phyloP scores from a whole-genome alignment of 169 alveolate species.

The Plasmodium berghei region DNA sequence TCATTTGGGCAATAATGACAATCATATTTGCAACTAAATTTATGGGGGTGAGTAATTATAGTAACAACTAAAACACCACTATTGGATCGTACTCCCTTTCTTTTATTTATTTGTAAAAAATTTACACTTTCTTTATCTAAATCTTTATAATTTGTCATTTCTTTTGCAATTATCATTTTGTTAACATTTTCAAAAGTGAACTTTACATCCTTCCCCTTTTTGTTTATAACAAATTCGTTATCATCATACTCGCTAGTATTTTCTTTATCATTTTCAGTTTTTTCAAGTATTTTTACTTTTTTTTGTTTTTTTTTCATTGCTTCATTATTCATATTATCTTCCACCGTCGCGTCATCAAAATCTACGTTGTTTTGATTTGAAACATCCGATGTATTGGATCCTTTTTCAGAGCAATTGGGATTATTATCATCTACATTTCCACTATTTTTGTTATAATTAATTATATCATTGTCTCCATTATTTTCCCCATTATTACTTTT shows the following conservation, averaged over 20 bases:
- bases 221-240: constrained; percentile 24
- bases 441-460: not conserved
- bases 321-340: not conserved
- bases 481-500: constrained; percentile 8
- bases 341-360: not conserved
- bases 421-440: not conserved
- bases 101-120: constrained; percentile 83
- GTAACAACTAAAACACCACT: constrained; percentile 95
- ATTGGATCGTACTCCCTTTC: constrained; percentile 90
- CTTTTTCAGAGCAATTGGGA: not conserved
- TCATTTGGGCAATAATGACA: constrained; percentile 96
- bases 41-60: constrained; percentile 95
- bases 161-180: constrained; percentile 70
- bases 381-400: not conserved
- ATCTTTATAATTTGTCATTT: constrained; percentile 71
- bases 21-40: constrained; percentile 93
- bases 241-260: not conserved
- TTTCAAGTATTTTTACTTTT: not conserved
- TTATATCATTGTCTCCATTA: not conserved
- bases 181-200: constrained; percentile 61
- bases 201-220: constrained; percentile 67
- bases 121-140: constrained; percentile 77
- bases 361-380: not conserved
- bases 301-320: not conserved
- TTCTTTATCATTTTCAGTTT: not conserved